Evolutionary conservation across 1,139 yeast genomes (phyloP).

Genomic region (Suhomyces kunorum): DNA sequence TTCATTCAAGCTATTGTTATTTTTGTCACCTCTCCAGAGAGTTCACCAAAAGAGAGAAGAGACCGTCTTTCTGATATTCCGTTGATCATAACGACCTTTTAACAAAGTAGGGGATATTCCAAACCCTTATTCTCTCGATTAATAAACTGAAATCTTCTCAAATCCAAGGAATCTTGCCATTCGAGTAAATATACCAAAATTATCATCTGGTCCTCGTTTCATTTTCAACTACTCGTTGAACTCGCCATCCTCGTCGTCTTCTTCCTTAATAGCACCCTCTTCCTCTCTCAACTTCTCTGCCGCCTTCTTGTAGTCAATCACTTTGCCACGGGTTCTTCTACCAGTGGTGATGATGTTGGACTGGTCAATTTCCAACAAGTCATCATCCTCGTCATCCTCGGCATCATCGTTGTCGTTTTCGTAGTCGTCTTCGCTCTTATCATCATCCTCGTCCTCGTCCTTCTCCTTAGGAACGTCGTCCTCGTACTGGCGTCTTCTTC

Average conservation of each 20-base stretch:
- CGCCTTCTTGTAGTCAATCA: slow-evolving; percentile 85
- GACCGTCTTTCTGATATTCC: too few species aligned
- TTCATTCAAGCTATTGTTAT: too few species aligned
- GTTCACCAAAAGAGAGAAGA: too few species aligned
- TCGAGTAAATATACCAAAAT: too few species aligned
- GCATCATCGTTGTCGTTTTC: slow-evolving; percentile 23
- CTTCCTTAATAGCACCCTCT: slow-evolving; percentile 31
- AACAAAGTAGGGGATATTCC: too few species aligned
- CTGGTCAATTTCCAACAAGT: slow-evolving; percentile 78
- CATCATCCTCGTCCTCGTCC: slow-evolving; percentile 43
- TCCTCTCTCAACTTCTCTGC: slow-evolving; percentile 67
- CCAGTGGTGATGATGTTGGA: slow-evolving; percentile 82
- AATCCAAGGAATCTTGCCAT: too few species aligned
- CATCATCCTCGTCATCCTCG: slow-evolving; percentile 74
- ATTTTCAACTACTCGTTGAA: slow-evolving; percentile 14
- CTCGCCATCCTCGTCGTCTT: slow-evolving; percentile 44
- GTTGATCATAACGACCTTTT: too few species aligned
- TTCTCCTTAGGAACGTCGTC: slow-evolving; percentile 35
- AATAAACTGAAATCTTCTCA: too few species aligned
- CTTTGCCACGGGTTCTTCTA: slow-evolving; percentile 88
- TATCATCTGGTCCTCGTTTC: too few species aligned
- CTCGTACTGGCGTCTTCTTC: slow-evolving; percentile 38
- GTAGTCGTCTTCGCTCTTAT: slow-evolving; percentile 44
- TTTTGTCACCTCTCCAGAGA: too few species aligned
- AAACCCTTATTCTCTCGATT: too few species aligned